These are phyloP conservation scores for Suhomyces chickasaworum DNA, from an alignment of 1,139 yeast genomes.

Conservation along the genomic window DNA sequence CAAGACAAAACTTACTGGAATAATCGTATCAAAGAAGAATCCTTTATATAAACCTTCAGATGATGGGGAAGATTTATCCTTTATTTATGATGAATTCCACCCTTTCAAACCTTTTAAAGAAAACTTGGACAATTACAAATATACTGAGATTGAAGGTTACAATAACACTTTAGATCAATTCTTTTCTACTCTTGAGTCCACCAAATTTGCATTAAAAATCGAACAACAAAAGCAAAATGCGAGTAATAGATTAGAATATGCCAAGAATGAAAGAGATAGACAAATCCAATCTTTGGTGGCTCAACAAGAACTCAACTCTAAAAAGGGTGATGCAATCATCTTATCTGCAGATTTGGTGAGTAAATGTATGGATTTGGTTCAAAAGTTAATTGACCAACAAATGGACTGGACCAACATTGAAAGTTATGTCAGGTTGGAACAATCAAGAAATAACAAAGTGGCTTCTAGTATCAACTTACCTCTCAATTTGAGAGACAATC, in stretches of 20 bases:
- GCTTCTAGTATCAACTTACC: constrained; percentile 70
- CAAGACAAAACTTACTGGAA: constrained; percentile 50
- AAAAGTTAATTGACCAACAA: constrained; percentile 69
- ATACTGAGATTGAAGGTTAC: constrained; percentile 57
- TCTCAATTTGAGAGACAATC: constrained; percentile 68
- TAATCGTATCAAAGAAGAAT: constrained; percentile 65
- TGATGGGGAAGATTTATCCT: constrained; percentile 41
- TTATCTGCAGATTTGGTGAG: constrained; percentile 71
- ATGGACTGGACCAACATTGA: constrained; percentile 96
- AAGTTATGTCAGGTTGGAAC: constrained; percentile 69
- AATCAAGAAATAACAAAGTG: constrained; percentile 60
- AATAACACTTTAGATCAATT: constrained; percentile 80
- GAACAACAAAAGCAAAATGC: constrained; percentile 81
- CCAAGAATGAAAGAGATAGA: constrained; percentile 69
- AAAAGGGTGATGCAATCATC: constrained; percentile 75
- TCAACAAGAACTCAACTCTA: constrained; percentile 64
- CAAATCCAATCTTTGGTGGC: constrained; percentile 68
- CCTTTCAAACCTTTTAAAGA: constrained; percentile 70
- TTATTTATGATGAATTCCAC: constrained; percentile 77
- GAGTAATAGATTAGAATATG: constrained; percentile 69
- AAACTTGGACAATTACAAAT: constrained; percentile 30
- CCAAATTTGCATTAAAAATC: constrained; percentile 68
- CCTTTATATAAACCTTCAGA: constrained; percentile 43
- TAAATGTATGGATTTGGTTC: constrained; percentile 69
- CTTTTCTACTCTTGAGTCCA: constrained; percentile 82